Evolutionary conservation across 306 rosid species (phyloP), one percentile per base, ranked within the genome.

Genomic region (Gynostemma pentaphyllum): DNA sequence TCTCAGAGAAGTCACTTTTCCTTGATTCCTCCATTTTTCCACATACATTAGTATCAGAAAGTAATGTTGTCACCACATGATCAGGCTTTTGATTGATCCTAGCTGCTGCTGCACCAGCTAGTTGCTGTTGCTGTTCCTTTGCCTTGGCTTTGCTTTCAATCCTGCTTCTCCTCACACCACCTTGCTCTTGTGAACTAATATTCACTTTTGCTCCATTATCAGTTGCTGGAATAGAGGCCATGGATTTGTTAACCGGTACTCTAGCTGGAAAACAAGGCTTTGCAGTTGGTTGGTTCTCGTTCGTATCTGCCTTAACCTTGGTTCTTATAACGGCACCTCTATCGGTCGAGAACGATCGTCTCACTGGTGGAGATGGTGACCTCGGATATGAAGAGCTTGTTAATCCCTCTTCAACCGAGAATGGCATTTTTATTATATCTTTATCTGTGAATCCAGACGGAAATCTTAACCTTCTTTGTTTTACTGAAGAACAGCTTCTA

Each of bases 281-380:
- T 10, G 61, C 68, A 16, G 78, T 74, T 28, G 86, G 85, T 70
- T 77, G 96, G 74, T 70, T 80, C 11, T 91, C 96, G 3, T 48
- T 0, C 62, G 78, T 66, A 37, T 91, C 96, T 19, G 18, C 30
- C 72, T 77, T 83, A 29, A 68, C 39, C 79, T 79, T 83, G 89
- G 80, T 74, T 78, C 75, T 91, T 24, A 79, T 71, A 68, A 74
- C 60, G 16, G 88, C 74, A 10, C 96, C 97, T 79, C 98, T 79
- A 21, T 88, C 98, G 1, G 96, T 88, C 27, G 98, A 91, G 57
- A 88, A 5, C 71, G 98, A 92, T 79, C 96, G 82, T 62, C 87
- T 82, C 41, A 83, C 64, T 2, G 98, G 87, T 57, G 98, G 95
- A 15, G 97, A 87, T 18, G 96, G 97, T 56, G 95, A 79, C 71